Percentiles rank a stretch among this genome's conserved stretches.
phyloP scores from a whole-genome alignment of 345 rosid genomes.

The Salix dunnii region DNA sequence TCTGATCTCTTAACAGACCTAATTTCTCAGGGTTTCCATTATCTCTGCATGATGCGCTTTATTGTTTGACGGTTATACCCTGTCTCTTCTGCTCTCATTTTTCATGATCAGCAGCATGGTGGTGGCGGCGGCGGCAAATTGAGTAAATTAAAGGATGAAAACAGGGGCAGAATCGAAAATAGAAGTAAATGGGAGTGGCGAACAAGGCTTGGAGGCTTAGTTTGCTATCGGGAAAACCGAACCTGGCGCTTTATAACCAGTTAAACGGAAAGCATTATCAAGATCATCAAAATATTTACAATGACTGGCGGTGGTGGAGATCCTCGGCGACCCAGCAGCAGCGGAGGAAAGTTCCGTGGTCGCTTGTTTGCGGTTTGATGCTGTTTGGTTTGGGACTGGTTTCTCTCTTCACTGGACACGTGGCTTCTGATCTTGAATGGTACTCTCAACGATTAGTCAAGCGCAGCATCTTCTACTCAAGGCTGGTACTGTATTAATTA shows the following conservation, averaged over 20 bases:
- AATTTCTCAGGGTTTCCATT: neutral
- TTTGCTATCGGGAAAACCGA: conserved; percentile 34
- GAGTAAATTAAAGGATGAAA: conserved; percentile 32
- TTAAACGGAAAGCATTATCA: conserved; percentile 30
- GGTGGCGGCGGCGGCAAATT: conserved; percentile 6
- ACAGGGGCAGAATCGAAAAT: conserved; percentile 17
- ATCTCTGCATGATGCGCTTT: neutral
- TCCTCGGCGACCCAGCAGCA: conserved; percentile 26
- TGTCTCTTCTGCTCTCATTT: too few relatives aligned
- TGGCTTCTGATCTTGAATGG: conserved; percentile 95
- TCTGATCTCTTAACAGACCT: neutral
- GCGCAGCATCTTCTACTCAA: conserved; percentile 42
- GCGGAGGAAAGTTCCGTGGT: conserved; percentile 28
- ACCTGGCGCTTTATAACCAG: conserved; percentile 60
- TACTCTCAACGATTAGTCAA: conserved; percentile 76
- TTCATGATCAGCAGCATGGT: neutral
- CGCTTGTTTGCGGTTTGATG: conserved; percentile 78
- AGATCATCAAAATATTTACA: neutral
- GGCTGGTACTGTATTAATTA: conserved; percentile 40
- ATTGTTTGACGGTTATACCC: neutral
- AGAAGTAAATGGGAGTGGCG: conserved; percentile 43
- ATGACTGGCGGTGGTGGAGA: conserved; percentile 24
- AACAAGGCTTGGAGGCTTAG: conserved; percentile 56
- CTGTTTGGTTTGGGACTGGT: conserved; percentile 82
- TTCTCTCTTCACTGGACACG: conserved; percentile 90